Conservation (phyloP, 495 filamentous ascomycete genomes). For the Collariella sp. region DNA sequence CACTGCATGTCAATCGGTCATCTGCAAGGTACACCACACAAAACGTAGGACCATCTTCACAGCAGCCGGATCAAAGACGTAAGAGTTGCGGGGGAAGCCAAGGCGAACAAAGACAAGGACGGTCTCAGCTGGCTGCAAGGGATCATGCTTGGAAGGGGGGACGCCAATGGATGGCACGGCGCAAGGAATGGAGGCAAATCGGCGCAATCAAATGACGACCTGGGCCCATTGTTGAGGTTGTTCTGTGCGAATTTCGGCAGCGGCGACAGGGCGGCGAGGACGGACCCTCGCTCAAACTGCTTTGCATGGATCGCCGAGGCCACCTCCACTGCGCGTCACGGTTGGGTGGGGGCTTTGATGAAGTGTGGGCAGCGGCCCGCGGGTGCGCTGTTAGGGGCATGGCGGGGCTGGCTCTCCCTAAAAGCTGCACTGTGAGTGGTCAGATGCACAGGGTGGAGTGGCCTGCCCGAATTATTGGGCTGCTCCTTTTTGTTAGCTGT, state of each 20-base stretch:
- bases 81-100: background rate
- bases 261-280: too few relatives aligned
- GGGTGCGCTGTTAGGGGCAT: conserved; percentile 7
- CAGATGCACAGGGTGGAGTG: background rate
- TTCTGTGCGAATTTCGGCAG: conserved; percentile 6
- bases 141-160: background rate
- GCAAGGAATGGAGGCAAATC: background rate
- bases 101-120: background rate
- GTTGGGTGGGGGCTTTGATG: too few relatives aligned
- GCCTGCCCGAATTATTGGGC: conserved; percentile 10
- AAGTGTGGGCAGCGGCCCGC: background rate
- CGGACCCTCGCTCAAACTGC: background rate
- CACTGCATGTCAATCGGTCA: background rate
- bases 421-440: background rate
- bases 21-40: background rate
- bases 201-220: background rate
- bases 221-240: conserved; percentile 6
- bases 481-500: conserved; percentile 18
- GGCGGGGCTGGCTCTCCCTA: conserved; percentile 4
- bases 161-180: background rate
- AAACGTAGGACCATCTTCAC: background rate
- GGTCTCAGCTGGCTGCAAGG: background rate
- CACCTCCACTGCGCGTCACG: too few relatives aligned
- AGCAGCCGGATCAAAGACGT: background rate
- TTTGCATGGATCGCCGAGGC: background rate